phyloP scores from a whole-genome alignment of 129 eudicot species.

The Dittrichia graveolens region DNA sequence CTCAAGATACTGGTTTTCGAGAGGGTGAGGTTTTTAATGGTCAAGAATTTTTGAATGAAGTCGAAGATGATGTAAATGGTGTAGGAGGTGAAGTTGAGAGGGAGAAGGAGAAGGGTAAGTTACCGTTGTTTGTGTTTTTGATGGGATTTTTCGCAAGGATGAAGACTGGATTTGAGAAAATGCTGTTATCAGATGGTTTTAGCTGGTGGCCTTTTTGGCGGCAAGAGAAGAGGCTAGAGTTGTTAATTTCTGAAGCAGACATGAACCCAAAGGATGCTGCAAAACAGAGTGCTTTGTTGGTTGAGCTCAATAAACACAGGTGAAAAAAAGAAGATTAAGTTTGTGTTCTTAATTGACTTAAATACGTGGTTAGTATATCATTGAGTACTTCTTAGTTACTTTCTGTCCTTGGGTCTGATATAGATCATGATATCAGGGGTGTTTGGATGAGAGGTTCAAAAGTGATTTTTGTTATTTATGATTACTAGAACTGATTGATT shows the following conservation, averaged over 20 bases:
- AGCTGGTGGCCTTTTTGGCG: slow-evolving; percentile 78
- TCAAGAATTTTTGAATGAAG: not conserved
- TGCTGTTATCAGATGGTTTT: slow-evolving; percentile 56
- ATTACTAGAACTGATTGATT: not conserved
- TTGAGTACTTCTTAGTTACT: not conserved
- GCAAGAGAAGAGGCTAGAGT: slow-evolving; percentile 65
- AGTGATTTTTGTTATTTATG: not conserved
- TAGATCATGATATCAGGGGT: not conserved
- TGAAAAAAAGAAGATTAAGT: slow-evolving; percentile 3
- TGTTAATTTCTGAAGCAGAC: slow-evolving; percentile 75
- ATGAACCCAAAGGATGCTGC: slow-evolving; percentile 74
- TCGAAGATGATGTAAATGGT: no score
- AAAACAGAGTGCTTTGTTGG: slow-evolving; percentile 66
- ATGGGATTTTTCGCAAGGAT: slow-evolving; percentile 49
- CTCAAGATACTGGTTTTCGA: slow-evolving; percentile 8
- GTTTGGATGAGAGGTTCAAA: no score
- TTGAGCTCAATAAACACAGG: slow-evolving; percentile 84
- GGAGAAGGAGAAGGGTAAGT: slow-evolving; percentile 34
- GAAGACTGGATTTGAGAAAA: slow-evolving; percentile 45
- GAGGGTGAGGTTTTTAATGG: slow-evolving; percentile 12
- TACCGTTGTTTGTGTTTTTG: slow-evolving; percentile 58
- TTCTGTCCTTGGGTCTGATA: not conserved
- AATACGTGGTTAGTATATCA: slow-evolving; percentile 3
- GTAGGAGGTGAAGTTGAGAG: slow-evolving; percentile 11
- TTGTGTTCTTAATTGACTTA: slow-evolving; percentile 2